Evolutionary conservation across 2,329 filamentous ascomycete species (phyloP).

Genomic region (Dissoconium aciculare): DNA sequence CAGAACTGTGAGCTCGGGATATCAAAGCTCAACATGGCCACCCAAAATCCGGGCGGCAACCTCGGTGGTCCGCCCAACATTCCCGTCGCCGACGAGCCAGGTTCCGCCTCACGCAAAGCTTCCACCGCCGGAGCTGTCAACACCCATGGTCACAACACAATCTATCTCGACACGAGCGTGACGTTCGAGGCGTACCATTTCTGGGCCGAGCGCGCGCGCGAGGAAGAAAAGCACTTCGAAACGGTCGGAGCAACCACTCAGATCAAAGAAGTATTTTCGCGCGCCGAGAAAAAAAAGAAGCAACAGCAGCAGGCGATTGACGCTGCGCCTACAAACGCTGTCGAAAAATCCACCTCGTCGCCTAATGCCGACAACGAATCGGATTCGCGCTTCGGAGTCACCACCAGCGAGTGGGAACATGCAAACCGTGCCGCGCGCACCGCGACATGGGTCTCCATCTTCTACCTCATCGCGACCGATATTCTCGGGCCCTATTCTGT

Average conservation of each 20-base stretch:
- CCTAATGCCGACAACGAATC: too few relatives aligned
- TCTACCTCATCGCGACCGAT: slow-evolving; percentile 34
- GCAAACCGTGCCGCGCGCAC: slow-evolving; percentile 24
- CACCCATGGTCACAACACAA: slow-evolving; percentile 5
- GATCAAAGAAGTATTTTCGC: slow-evolving; percentile 2
- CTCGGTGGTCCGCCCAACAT: slow-evolving; percentile 9
- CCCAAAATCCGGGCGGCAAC: too few relatives aligned
- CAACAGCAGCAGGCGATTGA: slow-evolving; percentile 3
- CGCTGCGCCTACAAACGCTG: background rate
- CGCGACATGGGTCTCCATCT: slow-evolving; percentile 25
- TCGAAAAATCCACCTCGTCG: background rate
- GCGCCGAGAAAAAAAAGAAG: background rate
- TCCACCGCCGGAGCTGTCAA: slow-evolving; percentile 2
- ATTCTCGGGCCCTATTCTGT: slow-evolving; percentile 26
- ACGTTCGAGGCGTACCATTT: slow-evolving; percentile 9
- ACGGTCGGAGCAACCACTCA: slow-evolving; percentile 4
- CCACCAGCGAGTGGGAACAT: slow-evolving; percentile 23
- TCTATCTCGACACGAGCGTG: slow-evolving; percentile 8
- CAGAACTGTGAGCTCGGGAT: too few relatives aligned
- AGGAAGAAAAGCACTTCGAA: slow-evolving; percentile 7
- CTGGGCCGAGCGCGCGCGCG: slow-evolving; percentile 8
- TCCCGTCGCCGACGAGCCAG: slow-evolving; percentile 5
- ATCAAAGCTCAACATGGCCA: too few relatives aligned
- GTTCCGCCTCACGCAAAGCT: slow-evolving; percentile 5
- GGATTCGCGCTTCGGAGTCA: slow-evolving; percentile 20